These are phyloP conservation scores for Perilla frutescens DNA, from an alignment of 257 asterid species.

Conservation along the genomic window DNA sequence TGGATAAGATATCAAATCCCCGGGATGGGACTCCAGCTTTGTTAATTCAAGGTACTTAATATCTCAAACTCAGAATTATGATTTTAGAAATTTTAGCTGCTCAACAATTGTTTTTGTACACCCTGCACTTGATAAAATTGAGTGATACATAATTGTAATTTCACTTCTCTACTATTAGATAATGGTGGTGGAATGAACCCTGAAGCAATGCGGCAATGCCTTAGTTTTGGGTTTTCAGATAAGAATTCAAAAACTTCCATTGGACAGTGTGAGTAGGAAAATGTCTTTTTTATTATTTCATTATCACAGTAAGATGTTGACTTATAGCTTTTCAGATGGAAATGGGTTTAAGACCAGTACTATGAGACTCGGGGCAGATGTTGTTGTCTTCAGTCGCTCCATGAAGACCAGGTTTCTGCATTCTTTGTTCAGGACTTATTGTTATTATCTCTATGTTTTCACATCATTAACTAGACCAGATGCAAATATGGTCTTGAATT, in stretches of 20 bases:
- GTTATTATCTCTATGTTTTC: constrained; percentile 9
- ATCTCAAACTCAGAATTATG: constrained; percentile 22
- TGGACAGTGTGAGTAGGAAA: constrained; percentile 72
- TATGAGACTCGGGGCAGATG: constrained; percentile 98
- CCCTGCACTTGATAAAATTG: constrained; percentile 24
- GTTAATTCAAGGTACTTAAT: constrained; percentile 73
- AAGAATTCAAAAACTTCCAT: constrained; percentile 73
- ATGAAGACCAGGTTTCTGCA: constrained; percentile 55
- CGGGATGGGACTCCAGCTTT: constrained; percentile 80
- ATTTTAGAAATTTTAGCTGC: neutral
- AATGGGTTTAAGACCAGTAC: constrained; percentile 97
- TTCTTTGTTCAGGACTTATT: constrained; percentile 11
- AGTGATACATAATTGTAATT: constrained; percentile 31
- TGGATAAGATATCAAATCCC: constrained; percentile 72
- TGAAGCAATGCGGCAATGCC: constrained; percentile 79
- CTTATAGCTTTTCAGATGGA: constrained; percentile 72
- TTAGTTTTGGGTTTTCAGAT: constrained; percentile 94
- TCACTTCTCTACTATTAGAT: constrained; percentile 54
- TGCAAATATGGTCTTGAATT: neutral
- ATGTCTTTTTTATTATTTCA: constrained; percentile 19
- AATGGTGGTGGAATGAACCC: constrained; percentile 97
- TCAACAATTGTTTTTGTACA: constrained; percentile 26
- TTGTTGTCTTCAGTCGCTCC: constrained; percentile 81
- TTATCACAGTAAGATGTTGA: constrained; percentile 34
- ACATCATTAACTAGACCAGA: neutral